Percentiles rank a stretch among this genome's conserved stretches.
phyloP scores from a whole-genome alignment of 2,329 filamentous ascomycete species.

The Fusarium albosuccineum region DNA sequence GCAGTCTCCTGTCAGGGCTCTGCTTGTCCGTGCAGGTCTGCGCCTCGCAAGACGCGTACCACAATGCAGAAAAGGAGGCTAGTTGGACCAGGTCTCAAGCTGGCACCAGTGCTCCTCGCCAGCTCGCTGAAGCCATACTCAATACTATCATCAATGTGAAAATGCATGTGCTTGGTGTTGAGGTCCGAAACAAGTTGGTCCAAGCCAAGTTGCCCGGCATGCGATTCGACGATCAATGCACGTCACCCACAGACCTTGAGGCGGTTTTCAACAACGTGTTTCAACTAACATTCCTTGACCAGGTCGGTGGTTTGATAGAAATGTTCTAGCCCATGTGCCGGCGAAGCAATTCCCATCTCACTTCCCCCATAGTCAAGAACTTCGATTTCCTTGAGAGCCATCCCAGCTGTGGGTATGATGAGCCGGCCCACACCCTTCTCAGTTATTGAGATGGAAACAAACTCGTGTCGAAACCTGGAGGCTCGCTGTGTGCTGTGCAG shows the following conservation, averaged over 20 bases:
- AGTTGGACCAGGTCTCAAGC: background rate
- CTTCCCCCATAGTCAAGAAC: background rate
- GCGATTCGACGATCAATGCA: conserved; percentile 7
- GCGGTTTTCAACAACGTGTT: conserved; percentile 13
- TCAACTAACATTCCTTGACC: conserved; percentile 32
- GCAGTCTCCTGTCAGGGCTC: conserved; percentile 7
- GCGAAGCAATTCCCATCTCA: conserved; percentile 6
- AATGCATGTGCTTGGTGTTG: conserved; percentile 13
- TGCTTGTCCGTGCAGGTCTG: conserved; percentile 19
- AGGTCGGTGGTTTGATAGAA: conserved; percentile 8
- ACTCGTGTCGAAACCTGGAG: background rate
- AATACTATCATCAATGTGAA: background rate
- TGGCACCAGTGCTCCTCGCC: background rate
- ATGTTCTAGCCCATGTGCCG: background rate
- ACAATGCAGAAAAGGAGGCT: conserved; percentile 6
- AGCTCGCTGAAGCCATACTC: conserved; percentile 19
- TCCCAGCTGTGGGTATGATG: background rate
- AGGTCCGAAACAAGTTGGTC: conserved; percentile 26
- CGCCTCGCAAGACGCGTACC: conserved; percentile 35
- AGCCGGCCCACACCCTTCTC: background rate
- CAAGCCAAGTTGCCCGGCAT: conserved; percentile 3
- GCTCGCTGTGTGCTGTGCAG: background rate
- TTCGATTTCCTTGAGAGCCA: background rate
- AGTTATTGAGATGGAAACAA: background rate
- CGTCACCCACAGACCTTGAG: conserved; percentile 6